Percentiles rank a stretch among this genome's conserved stretches.
Conservation (phyloP, 331 rosid species). For the Phaseolus coccineus region DNA sequence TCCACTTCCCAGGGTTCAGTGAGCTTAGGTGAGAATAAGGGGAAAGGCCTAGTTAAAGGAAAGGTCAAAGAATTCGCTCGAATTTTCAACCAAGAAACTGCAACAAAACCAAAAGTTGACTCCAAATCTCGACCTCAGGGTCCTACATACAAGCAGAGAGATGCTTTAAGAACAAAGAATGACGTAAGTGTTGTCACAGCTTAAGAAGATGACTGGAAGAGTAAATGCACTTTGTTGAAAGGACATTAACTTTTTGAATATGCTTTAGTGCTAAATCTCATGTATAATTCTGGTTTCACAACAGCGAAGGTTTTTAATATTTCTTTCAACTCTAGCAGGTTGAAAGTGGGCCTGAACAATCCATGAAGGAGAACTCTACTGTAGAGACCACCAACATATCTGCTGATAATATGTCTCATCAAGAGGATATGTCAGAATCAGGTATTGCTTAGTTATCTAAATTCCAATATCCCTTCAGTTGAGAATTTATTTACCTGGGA, state of each 20-base stretch:
- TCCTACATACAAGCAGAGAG: constrained; percentile 54
- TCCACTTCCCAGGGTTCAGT: constrained; percentile 53
- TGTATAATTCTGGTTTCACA: constrained; percentile 32
- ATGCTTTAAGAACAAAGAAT: constrained; percentile 37
- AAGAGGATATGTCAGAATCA: constrained; percentile 56
- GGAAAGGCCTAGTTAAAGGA: constrained; percentile 64
- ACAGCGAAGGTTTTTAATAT: constrained; percentile 26
- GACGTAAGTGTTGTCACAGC: constrained; percentile 50
- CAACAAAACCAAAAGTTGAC: constrained; percentile 51
- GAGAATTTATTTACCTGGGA: constrained; percentile 21
- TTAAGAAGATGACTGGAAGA: constrained; percentile 34
- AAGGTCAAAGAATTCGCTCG: constrained; percentile 82
- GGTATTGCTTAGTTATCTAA: constrained; percentile 57
- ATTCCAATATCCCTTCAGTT: constrained; percentile 13
- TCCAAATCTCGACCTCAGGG: constrained; percentile 50
- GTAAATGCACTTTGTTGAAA: constrained; percentile 38
- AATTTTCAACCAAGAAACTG: constrained; percentile 78
- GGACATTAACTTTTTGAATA: constrained; percentile 36
- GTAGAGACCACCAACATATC: constrained; percentile 41
- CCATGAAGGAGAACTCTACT: constrained; percentile 46
- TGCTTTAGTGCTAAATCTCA: neutral
- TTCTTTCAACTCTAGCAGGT: constrained; percentile 55
- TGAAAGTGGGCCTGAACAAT: constrained; percentile 49
- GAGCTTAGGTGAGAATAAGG: constrained; percentile 51
- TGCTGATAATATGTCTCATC: constrained; percentile 44